Evolutionary conservation across 1,284 basidiomycete genomes (phyloP).

Genomic region (Rhodotorula sp.): DNA sequence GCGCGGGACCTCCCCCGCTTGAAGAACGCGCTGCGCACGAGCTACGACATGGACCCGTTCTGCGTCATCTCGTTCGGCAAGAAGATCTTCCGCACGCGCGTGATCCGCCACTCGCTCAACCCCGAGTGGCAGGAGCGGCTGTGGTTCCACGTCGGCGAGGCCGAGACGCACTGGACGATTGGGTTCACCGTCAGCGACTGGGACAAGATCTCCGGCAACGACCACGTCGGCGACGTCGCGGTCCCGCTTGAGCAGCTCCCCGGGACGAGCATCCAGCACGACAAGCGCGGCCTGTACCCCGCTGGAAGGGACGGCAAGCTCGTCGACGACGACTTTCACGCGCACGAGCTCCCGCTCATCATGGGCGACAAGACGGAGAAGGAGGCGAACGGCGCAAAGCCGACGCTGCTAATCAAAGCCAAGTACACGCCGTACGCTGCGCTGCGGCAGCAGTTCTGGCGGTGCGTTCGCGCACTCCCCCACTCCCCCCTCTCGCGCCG

Average conservation of each 20-base stretch:
- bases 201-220: slow-evolving; percentile 85
- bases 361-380: slow-evolving; percentile 27
- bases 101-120: slow-evolving; percentile 62
- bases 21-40: slow-evolving; percentile 62
- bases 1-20: slow-evolving; percentile 82
- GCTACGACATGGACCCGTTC: slow-evolving; percentile 88
- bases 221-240: slow-evolving; percentile 74
- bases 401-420: slow-evolving; percentile 60
- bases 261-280: slow-evolving; percentile 69
- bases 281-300: slow-evolving; percentile 70
- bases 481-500: not conserved
- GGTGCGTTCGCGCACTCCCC: not conserved
- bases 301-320: slow-evolving; percentile 58
- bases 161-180: slow-evolving; percentile 67
- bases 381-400: slow-evolving; percentile 46
- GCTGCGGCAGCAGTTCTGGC: slow-evolving; percentile 68
- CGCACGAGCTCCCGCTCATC: slow-evolving; percentile 33
- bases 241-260: slow-evolving; percentile 73
- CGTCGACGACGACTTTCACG: slow-evolving; percentile 58
- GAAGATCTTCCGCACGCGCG: slow-evolving; percentile 72
- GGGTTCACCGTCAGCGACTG: slow-evolving; percentile 85
- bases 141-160: slow-evolving; percentile 87
- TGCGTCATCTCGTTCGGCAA: slow-evolving; percentile 94
- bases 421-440: slow-evolving; percentile 87
- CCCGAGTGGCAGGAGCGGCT: slow-evolving; percentile 95